Evolutionary conservation across 2,329 filamentous ascomycete genomes (phyloP), one percentile per base, ranked within the genome.

Genomic region (Pseudophaeomoniella oleicola): DNA sequence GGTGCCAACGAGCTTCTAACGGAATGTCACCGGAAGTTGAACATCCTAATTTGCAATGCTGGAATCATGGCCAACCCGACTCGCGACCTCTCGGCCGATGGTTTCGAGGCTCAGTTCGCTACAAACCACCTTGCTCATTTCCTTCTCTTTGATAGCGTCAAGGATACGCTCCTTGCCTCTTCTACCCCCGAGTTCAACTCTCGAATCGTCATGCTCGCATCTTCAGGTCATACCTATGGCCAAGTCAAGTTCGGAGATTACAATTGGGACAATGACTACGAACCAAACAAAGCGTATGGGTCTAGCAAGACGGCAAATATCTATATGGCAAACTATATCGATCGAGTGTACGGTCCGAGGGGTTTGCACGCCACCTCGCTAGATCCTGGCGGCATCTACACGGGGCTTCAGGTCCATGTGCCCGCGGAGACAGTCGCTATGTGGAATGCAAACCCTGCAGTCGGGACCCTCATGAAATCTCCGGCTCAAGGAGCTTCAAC

Each of bases 121-220:
- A 64, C 59, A 2, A 72, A 73, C 46, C 60, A 73, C 44, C 51
- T 75, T 1, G 56, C 54, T 2, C 64, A 70, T 44, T 74, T 74
- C 52, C 54, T 72, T 1, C 56, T 74, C 10, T 66, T 69, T 39
- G 53, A 66, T 12, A 56, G 71, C 2, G 54, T 75, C 13, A 63
- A 63, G n/a, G 46, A 54, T 0, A 45, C 56, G 0, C 45, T 71
- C 3, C 44, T 69, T 0, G 41, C 51, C 0, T 52, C 53, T 3
- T 45, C 55, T 1, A 61, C 57, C 0, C 49, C 59, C 0, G 42
- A 47, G 0, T 67, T 63, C 38, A 47, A 57, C 4, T 67, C 62
- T 0, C 59, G 70, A 2, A 62, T 72, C 2, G 55, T 75, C 32
- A 49, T 53, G 1, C 46, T 72, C 1, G 56, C 64, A 0, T 65